Conservation (phyloP, 192 early-diverging fungal species). For the Mortierella hygrophila region DNA sequence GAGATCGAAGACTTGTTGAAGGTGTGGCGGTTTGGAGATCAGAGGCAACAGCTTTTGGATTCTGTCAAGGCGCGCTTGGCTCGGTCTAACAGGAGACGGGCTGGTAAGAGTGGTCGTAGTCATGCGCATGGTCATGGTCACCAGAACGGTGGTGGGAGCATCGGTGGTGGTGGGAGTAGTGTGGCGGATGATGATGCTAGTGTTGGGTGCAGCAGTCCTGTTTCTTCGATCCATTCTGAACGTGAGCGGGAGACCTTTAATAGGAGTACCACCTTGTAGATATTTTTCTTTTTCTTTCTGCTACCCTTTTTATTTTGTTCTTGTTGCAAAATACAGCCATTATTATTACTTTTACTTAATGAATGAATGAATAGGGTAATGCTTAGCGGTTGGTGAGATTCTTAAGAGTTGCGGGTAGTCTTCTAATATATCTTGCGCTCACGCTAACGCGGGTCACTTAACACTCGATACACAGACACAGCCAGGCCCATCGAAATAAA, state of each 20-base stretch:
- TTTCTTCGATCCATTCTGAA: conserved; percentile 36
- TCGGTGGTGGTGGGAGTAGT: neutral
- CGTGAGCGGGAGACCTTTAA: conserved; percentile 25
- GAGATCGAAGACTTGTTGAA: conserved; percentile 46
- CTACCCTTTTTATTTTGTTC: neutral
- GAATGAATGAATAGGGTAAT: no score
- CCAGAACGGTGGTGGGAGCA: conserved; percentile 9
- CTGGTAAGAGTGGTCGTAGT: conserved; percentile 9
- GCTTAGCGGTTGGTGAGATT: no score
- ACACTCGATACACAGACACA: no score
- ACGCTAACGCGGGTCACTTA: no score
- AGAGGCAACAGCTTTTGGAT: conserved; percentile 41
- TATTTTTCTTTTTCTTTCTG: neutral
- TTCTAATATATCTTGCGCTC: no score
- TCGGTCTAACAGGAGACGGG: conserved; percentile 27
- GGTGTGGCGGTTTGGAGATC: conserved; percentile 48
- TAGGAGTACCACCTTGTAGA: conserved; percentile 25
- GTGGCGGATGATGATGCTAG: conserved; percentile 7
- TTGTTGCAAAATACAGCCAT: neutral
- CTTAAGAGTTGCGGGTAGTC: no score
- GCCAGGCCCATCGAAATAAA: no score
- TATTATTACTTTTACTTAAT: no score
- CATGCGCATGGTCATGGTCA: neutral
- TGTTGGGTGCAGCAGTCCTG: conserved; percentile 34
- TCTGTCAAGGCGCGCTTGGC: conserved; percentile 43